phyloP scores from a whole-genome alignment of 140 eudicot genomes.

The Senecio squalidus region DNA sequence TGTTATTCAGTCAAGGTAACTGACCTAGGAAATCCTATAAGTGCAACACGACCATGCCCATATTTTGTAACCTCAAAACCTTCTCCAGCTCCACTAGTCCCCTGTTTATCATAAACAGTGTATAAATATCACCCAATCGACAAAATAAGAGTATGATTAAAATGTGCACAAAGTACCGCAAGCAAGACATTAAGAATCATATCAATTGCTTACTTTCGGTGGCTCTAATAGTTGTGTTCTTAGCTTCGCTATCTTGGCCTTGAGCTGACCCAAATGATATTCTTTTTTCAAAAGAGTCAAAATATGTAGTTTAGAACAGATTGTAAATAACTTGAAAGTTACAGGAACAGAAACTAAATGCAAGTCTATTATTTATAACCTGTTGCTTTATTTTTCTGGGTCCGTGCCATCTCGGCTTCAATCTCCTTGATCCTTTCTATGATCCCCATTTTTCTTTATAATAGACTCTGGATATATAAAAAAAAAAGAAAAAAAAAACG shows the following conservation, averaged over 20 bases:
- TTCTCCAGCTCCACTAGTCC: conserved; percentile 95
- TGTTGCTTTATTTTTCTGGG: conserved; percentile 98
- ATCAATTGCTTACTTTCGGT: conserved; percentile 64
- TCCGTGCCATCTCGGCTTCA: conserved; percentile 99
- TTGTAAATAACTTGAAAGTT: not conserved
- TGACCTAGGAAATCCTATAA: conserved; percentile 97
- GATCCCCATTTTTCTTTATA: conserved; percentile 76
- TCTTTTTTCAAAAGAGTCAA: conserved; percentile 28
- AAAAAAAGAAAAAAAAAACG: too few relatives aligned
- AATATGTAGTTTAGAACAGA: not conserved
- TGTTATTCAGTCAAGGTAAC: conserved; percentile 12
- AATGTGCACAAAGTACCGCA: not conserved
- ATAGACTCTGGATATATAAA: conserved; percentile 17
- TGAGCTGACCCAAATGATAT: conserved; percentile 98
- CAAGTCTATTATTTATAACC: conserved; percentile 32
- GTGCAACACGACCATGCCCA: conserved; percentile 97
- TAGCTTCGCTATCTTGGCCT: conserved; percentile 98
- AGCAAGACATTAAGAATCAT: not conserved
- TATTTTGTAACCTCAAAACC: conserved; percentile 98
- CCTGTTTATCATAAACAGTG: conserved; percentile 46
- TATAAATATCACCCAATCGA: not conserved
- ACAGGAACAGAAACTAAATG: conserved; percentile 2
- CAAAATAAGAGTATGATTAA: not conserved
- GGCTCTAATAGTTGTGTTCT: conserved; percentile 96
- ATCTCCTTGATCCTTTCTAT: conserved; percentile 91